Base-by-base conservation (phyloP, 768 basidiomycete genomes). In the Leccinum longicurvipes region DNA sequence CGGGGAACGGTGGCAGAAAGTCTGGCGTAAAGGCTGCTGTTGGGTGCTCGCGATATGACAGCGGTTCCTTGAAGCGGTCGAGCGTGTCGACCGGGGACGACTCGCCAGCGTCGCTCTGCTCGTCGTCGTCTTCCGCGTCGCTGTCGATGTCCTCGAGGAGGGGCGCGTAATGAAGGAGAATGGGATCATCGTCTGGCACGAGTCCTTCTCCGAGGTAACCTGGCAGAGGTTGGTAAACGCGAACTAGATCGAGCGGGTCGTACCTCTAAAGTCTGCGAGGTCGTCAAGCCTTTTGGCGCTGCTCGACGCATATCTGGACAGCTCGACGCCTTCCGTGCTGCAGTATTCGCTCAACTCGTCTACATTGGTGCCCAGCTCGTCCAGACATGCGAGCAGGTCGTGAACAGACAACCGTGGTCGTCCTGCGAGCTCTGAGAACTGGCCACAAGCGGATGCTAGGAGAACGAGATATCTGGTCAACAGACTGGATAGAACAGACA, bases 351-450 rank as follows among this genome's bases (percentile, higher is more conserved):
- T 72, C 52, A 93, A 73, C 67, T 93, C 91, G 8, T 87, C 82
- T 23, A 89, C 54, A 42, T 77, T 79, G 1, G 89, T 78, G 17
- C 91, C 91, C 15, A 92, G 75, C 52, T 92, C 90, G n/a, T 82
- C 82, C 27, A 93, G 74, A 10, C 86, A 89, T 12, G 75, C 75
- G 3, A 85, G 63, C 6, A 83, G 82, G 70, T 93, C 91, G 52
- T 76, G 73, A 0, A 79, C 72, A 15, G 80, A 80, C 19, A 90
- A 67, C 23, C 72, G 73, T 2, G 78, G 76, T 47, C 91, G 73
- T n/a, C 88, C 90, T 1, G 89, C 80, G 63, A 89, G 87, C 55
- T 87, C 80, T 1, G 90, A 85, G 64, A 88, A 89, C 64, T 82
- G 83, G 21, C 85, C 85, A 64, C 84, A 86, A 7, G 88, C 83